Base-by-base conservation (phyloP, 331 rosid species). In the Telfairia occidentalis region DNA sequence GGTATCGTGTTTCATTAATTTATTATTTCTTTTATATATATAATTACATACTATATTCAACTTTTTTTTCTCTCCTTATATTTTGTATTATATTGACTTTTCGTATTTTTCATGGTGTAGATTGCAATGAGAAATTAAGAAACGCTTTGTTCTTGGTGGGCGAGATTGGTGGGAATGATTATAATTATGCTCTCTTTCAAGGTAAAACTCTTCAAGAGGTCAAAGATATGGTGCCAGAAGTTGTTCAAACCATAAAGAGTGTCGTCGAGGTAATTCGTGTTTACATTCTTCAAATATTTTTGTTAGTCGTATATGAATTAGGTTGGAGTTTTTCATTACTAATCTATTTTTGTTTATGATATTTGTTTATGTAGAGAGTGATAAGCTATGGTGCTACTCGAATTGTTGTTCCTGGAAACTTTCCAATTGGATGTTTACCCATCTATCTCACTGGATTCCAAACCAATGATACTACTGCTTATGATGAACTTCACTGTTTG, bases 351-450 rank as follows among this genome's bases (percentile, higher is more conserved):
- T 18, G 1, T 2, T 37, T 61, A 0, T n/a, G 13, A 8, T 0
- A 15, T 18, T 16, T 24, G 12, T 32, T 60, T 16, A n/a, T n/a
- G 48, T 26, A 78, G 81, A 71, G 38, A 37, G 81, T 78, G 13
- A 71, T 78, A n/a, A 38, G 59, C 3, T 71, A 57, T 45, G 77
- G 73, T 12, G 81, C 52, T 9, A 19, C 5, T 9, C 43, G 43
- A 42, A 49, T 78, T 9, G 29, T 78, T 30, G 77, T 78, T 48
- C 72, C 72, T 0, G 81, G 81, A 58, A 71, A 46, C 29, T 70
- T 78, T 35, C 77, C 77, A 10, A 46, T 78, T 7, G 81, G 81
- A 7, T 78, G 81, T 34, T 45, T 71, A 0, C 81, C 73, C 9
- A 21, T 70, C 18, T 78, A 32, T 23, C 81, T 78, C 4, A 71